A percentile compares a stretch with the other conserved stretches of the same genome.
Conservation (phyloP, 306 rosid species). For the Dalbergia cultrata region DNA sequence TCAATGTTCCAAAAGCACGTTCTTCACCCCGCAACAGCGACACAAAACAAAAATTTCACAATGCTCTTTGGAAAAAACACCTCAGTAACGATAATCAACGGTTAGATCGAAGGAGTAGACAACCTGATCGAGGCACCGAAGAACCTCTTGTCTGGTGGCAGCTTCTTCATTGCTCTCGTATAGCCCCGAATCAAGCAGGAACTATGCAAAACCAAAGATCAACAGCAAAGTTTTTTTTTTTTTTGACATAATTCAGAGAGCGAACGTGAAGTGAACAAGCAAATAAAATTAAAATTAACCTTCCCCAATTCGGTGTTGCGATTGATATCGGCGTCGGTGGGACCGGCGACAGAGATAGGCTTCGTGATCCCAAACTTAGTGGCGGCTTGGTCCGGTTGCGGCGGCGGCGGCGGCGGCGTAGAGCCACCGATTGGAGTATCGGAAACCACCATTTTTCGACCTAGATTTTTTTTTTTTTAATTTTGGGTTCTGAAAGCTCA, state of each 20-base stretch:
- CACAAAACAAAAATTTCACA: constrained; percentile 10
- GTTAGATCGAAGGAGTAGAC: constrained; percentile 25
- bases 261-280: constrained; percentile 15
- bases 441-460: constrained; percentile 73
- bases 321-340: constrained; percentile 71
- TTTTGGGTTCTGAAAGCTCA: no score
- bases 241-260: neutral
- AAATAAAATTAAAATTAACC: constrained; percentile 49
- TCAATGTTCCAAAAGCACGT: constrained; percentile 25
- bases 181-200: constrained; percentile 80
- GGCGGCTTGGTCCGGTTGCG: constrained; percentile 48
- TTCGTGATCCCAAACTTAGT: constrained; percentile 67
- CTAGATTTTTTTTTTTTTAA: constrained; percentile 5
- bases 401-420: constrained; percentile 45
- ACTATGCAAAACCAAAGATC: constrained; percentile 49
- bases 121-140: constrained; percentile 79
- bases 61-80: neutral
- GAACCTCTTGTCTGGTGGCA: constrained; percentile 76
- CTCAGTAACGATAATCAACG: neutral
- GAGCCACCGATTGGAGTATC: constrained; percentile 55
- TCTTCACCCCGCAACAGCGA: constrained; percentile 6
- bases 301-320: constrained; percentile 78
- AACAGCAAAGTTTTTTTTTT: neutral
- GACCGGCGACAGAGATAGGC: constrained; percentile 86
- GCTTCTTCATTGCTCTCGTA: constrained; percentile 79